Base-by-base conservation (phyloP, 305 asterid genomes). In the Striga hermonthica region DNA sequence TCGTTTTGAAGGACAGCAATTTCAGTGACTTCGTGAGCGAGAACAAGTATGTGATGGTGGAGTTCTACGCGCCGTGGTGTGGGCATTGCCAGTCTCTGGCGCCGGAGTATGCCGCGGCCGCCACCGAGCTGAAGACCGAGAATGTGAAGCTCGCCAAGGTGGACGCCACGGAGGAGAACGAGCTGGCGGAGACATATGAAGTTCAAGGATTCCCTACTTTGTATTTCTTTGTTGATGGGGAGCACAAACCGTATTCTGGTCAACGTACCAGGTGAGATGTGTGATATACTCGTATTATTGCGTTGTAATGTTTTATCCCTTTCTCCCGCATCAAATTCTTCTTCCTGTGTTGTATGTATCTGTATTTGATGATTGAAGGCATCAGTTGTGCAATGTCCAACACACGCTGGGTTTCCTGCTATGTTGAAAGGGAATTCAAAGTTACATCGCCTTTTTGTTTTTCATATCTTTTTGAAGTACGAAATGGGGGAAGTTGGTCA, bases 31-130 rank as follows among this genome's bases (percentile, higher is more conserved):
- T 84, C 56, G 76, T 87, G 3, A 88, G 83, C 22, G 82, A 71
- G 2, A 82, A 87, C 61, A 85, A 80, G 82, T 80, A 81, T 60
- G 97, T 85, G n/a, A 77, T 90, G 97, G 97, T 85, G 74, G 95
- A 90, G 73, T 90, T 90, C 61, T 90, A 90, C 50, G 95, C 97
- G 4, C 95, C 97, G 53, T 90, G 97, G 97, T 90, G 97, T 62
- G 91, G 90, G 5, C 95, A 87, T 59, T 87, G 95, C 77, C 73
- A 82, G 79, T 56, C 76, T 10, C 77, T 90, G 62, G 90, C 89
- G 52, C 97, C 95, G 69, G 95, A 90, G 75, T 90, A 78, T 56
- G 97, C 92, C 0, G 87, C 90, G 13, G 97, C 95, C 9, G 97
- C 95, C 8, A 85, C 94, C 9, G 95, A 76, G 76, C 74, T 90